Evolutionary conservation across 2,329 filamentous ascomycete genomes (phyloP).

Genomic region (Xylaria arbuscula): DNA sequence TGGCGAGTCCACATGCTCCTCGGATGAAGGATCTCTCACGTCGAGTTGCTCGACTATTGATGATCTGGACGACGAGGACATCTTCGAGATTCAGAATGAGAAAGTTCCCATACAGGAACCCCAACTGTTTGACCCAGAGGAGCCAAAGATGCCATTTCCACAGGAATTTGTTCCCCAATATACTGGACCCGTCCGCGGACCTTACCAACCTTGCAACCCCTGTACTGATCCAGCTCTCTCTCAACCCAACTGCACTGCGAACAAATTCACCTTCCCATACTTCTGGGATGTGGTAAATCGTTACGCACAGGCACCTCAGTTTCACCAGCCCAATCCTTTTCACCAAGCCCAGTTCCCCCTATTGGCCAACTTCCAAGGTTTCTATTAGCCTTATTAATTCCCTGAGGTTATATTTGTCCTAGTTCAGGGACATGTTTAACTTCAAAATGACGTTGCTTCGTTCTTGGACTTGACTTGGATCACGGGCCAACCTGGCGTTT

Average conservation of each 20-base stretch:
- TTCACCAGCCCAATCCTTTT: constrained; percentile 63
- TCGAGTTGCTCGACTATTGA: constrained; percentile 66
- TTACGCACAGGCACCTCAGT: constrained; percentile 62
- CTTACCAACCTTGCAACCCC: constrained; percentile 52
- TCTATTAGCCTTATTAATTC: constrained; percentile 54
- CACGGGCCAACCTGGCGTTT: constrained; percentile 26
- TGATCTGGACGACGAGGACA: constrained; percentile 61
- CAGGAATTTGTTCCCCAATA: constrained; percentile 63
- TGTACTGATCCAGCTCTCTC: constrained; percentile 47
- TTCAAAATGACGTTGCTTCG: constrained; percentile 17
- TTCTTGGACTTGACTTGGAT: constrained; percentile 26
- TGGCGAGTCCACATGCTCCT: constrained; percentile 58
- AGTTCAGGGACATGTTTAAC: constrained; percentile 20
- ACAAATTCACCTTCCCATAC: constrained; percentile 61
- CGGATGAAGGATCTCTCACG: constrained; percentile 66
- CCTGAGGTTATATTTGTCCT: constrained; percentile 36
- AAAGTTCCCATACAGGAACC: constrained; percentile 55
- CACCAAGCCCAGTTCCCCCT: constrained; percentile 65
- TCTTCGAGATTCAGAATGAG: constrained; percentile 57
- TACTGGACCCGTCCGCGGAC: constrained; percentile 50
- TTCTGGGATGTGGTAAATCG: constrained; percentile 63
- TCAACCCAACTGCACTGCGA: constrained; percentile 53
- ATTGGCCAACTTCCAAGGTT: constrained; percentile 64
- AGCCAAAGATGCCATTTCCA: constrained; percentile 55
- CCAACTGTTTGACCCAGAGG: constrained; percentile 61